Conservation (phyloP, 2,329 filamentous ascomycete genomes). For the Canariomyces notabilis region DNA sequence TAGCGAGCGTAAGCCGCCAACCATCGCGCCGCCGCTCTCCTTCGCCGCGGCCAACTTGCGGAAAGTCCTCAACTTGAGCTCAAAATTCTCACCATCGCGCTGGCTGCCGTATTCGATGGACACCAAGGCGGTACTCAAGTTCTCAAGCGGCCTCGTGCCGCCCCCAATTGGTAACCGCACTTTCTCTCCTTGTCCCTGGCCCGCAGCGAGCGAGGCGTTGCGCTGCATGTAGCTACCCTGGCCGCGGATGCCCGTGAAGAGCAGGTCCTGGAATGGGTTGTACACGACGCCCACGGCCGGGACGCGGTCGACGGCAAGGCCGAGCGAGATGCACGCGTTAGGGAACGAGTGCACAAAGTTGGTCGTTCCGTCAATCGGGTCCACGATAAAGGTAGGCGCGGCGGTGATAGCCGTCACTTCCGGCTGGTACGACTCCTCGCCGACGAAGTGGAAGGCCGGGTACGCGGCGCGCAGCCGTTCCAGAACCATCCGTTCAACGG, state of each 20-base stretch:
- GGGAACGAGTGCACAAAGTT: conserved; percentile 77
- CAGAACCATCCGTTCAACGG: conserved; percentile 59
- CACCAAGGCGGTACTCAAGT: conserved; percentile 60
- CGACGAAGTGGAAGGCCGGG: conserved; percentile 60
- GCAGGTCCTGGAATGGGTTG: conserved; percentile 66
- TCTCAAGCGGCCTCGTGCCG: conserved; percentile 49
- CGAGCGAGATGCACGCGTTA: conserved; percentile 70
- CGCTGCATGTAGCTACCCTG: conserved; percentile 58
- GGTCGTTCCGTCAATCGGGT: conserved; percentile 77
- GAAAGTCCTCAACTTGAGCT: conserved; percentile 64
- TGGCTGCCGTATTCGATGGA: conserved; percentile 70
- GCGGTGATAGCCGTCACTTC: conserved; percentile 56
- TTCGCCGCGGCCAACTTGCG: conserved; percentile 51
- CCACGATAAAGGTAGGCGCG: conserved; percentile 72
- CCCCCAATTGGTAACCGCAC: conserved; percentile 36
- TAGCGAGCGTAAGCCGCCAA: conserved; percentile 65
- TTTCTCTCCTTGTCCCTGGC: conserved; percentile 13
- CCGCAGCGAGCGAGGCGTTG: conserved; percentile 35
- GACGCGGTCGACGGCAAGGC: conserved; percentile 56
- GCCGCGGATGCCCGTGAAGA: conserved; percentile 66
- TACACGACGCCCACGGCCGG: conserved; percentile 72
- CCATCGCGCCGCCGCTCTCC: conserved; percentile 67
- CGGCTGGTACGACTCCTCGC: conserved; percentile 71
- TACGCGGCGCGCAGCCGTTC: conserved; percentile 47
- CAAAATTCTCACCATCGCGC: conserved; percentile 65